These are phyloP conservation scores for Penicillium chermesinum DNA, from an alignment of 495 filamentous ascomycete species.

Conservation along the genomic window DNA sequence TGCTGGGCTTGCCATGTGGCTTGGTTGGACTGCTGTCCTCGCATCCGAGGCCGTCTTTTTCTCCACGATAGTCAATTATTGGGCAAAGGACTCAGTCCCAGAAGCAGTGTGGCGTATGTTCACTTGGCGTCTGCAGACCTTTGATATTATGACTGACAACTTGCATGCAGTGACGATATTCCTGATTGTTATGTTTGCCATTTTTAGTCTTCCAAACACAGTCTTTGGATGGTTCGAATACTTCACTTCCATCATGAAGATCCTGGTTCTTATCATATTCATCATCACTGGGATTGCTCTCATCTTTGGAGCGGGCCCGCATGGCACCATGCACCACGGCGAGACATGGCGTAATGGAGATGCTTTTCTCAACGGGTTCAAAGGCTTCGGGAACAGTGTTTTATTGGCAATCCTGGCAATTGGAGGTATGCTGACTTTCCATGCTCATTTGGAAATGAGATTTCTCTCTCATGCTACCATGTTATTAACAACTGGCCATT, in stretches of 20 bases:
- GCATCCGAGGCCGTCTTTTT: constrained; percentile 22
- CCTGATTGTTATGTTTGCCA: constrained; percentile 14
- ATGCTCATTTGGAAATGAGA: neutral
- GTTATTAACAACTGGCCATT: too few species aligned
- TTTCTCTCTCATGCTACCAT: too few species aligned
- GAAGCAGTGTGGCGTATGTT: constrained; percentile 9
- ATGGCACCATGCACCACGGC: constrained; percentile 22
- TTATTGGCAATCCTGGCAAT: constrained; percentile 19
- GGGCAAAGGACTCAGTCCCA: constrained; percentile 13
- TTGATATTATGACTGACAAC: neutral
- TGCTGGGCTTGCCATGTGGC: constrained; percentile 23
- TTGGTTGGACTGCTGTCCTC: constrained; percentile 26
- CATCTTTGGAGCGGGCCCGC: constrained; percentile 26
- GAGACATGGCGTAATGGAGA: constrained; percentile 20
- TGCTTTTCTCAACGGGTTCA: constrained; percentile 27
- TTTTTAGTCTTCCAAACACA: constrained; percentile 22
- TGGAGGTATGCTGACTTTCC: constrained; percentile 3
- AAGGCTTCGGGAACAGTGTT: constrained; percentile 19
- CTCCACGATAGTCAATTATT: constrained; percentile 17
- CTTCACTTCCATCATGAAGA: constrained; percentile 25
- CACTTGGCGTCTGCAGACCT: neutral
- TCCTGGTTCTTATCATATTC: constrained; percentile 27
- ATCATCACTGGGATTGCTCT: constrained; percentile 22
- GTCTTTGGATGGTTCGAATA: constrained; percentile 32
- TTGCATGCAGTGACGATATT: constrained; percentile 23